These are phyloP conservation scores for Neurospora sp. DNA, from an alignment of 495 filamentous ascomycete species.

Conservation along the genomic window DNA sequence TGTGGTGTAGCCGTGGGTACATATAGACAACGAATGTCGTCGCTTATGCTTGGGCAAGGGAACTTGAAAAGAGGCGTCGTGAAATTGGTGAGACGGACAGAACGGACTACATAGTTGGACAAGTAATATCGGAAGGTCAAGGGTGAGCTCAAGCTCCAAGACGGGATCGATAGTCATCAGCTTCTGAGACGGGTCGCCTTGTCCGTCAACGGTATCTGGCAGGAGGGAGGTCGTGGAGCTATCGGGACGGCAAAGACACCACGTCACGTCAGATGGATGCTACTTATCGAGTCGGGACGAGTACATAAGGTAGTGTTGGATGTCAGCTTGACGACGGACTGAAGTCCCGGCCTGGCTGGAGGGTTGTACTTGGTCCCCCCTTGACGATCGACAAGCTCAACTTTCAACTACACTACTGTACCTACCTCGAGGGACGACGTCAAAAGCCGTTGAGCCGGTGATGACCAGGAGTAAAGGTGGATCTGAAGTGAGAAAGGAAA, in stretches of 20 bases:
- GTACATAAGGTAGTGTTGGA: background rate
- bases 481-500: background rate
- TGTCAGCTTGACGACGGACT: background rate
- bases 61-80: background rate
- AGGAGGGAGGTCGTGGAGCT: background rate
- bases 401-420: background rate
- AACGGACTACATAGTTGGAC: background rate
- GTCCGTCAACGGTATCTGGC: background rate
- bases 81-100: background rate
- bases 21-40: background rate
- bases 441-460: background rate
- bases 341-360: background rate
- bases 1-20: background rate
- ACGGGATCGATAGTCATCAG: background rate
- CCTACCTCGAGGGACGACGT: background rate
- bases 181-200: background rate
- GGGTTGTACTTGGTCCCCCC: background rate
- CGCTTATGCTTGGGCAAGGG: background rate
- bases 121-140: background rate
- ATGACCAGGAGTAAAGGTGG: background rate
- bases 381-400: background rate
- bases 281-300: too few species aligned
- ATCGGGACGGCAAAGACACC: background rate
- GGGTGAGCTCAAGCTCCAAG: background rate
- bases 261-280: background rate